phyloP scores from a whole-genome alignment of 352 stramenopile genomes.

The Chrysophaeum taylorii region DNA sequence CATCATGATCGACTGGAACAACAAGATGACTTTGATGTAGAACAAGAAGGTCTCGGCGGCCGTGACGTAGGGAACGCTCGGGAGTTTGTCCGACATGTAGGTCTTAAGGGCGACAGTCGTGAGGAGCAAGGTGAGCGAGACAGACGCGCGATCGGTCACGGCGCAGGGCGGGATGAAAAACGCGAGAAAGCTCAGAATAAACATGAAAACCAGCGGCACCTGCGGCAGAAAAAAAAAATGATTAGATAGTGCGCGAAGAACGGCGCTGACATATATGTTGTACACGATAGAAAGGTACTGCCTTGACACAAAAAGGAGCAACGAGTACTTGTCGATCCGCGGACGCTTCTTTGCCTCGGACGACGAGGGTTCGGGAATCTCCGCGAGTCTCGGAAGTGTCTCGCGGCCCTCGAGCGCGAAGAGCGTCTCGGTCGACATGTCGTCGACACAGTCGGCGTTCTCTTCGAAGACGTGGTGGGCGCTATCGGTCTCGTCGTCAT shows the following conservation, averaged over 20 bases:
- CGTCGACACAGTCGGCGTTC: conserved; percentile 40
- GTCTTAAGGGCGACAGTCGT: conserved; percentile 56
- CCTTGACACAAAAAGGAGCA: conserved; percentile 53
- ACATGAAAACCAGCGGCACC: conserved; percentile 43
- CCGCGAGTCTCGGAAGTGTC: too few relatives aligned
- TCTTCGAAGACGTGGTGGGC: too few relatives aligned
- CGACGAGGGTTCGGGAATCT: conserved; percentile 34
- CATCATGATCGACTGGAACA: conserved; percentile 20
- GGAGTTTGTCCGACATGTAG: conserved; percentile 38
- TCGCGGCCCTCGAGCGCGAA: conserved; percentile 34
- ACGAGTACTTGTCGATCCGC: conserved; percentile 36
- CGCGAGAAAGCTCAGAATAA: conserved; percentile 47
- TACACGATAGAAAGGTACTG: conserved; percentile 46
- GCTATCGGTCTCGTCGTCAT: too few relatives aligned
- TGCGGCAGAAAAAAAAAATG: too few relatives aligned
- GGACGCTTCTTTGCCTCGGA: conserved; percentile 33
- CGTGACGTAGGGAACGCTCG: conserved; percentile 55
- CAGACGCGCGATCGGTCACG: conserved; percentile 44
- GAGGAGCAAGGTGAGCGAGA: conserved; percentile 49
- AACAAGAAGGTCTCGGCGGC: conserved; percentile 42
- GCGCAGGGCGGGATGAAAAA: conserved; percentile 44
- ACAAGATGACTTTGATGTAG: conserved; percentile 17
- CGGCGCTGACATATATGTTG: too few relatives aligned
- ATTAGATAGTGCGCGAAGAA: too few relatives aligned
- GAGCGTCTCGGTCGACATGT: conserved; percentile 40